A percentile compares a stretch with the other conserved stretches of the same genome.
Conservation (phyloP, 2,329 filamentous ascomycete species). For the Myrmaecium sp. region DNA sequence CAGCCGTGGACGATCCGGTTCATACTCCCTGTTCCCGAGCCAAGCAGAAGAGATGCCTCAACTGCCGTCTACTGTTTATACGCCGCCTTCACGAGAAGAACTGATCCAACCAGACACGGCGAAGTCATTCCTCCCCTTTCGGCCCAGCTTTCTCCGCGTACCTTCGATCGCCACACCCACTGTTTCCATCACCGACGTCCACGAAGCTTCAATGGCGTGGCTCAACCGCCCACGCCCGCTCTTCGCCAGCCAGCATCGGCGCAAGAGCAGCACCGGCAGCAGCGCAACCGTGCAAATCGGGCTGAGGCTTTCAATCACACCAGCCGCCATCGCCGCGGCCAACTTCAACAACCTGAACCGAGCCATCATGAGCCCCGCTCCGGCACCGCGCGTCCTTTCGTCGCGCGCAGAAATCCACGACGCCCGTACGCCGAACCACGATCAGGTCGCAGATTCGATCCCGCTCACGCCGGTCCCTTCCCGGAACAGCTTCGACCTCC, state of each 20-base stretch:
- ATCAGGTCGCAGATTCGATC: constrained; percentile 8
- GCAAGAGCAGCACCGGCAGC: constrained; percentile 46
- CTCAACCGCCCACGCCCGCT: constrained; percentile 17
- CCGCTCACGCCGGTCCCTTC: constrained; percentile 4
- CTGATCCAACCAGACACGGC: constrained; percentile 4
- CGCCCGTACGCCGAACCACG: constrained; percentile 17
- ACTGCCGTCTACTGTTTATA: constrained; percentile 21
- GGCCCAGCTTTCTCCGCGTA: not conserved
- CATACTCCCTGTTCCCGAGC: constrained; percentile 23
- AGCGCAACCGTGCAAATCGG: constrained; percentile 57
- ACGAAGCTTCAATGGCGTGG: constrained; percentile 10
- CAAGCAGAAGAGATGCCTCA: constrained; percentile 21
- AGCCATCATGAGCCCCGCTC: constrained; percentile 5
- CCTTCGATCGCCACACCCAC: not conserved
- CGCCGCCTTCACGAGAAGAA: too few relatives aligned
- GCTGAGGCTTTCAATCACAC: constrained; percentile 42
- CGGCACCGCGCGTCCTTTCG: constrained; percentile 8
- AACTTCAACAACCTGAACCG: constrained; percentile 12
- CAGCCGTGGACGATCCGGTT: too few relatives aligned
- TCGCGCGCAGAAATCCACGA: too few relatives aligned
- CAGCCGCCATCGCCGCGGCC: constrained; percentile 18
- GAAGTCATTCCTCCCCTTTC: not conserved
- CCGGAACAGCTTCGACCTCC: constrained; percentile 1
- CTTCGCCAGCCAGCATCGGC: constrained; percentile 29
- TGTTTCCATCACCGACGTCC: constrained; percentile 18